Evolutionary conservation across 306 rosid species (phyloP).

Genomic region (Notholithocarpus densiflorus): DNA sequence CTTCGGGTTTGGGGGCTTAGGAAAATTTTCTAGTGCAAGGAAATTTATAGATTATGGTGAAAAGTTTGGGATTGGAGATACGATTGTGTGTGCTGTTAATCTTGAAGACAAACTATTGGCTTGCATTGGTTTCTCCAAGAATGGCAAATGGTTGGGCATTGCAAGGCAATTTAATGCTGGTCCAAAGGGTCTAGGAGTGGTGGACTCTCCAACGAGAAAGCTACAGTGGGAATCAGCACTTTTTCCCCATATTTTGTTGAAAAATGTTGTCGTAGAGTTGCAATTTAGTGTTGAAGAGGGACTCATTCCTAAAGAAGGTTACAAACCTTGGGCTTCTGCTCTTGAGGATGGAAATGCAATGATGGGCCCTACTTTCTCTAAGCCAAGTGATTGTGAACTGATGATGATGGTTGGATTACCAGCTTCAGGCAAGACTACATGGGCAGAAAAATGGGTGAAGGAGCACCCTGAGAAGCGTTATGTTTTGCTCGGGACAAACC

Average conservation of each 20-base stretch:
- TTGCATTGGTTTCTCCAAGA: constrained; percentile 54
- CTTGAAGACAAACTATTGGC: constrained; percentile 50
- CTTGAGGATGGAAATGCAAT: constrained; percentile 35
- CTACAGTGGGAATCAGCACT: constrained; percentile 35
- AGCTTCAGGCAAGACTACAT: constrained; percentile 62
- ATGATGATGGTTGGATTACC: constrained; percentile 63
- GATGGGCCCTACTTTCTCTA: constrained; percentile 38
- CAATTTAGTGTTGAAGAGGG: constrained; percentile 63
- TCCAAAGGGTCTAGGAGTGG: constrained; percentile 37
- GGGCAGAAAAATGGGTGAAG: constrained; percentile 58
- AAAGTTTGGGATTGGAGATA: constrained; percentile 54
- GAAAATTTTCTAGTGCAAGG: constrained; percentile 36
- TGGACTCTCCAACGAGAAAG: constrained; percentile 17
- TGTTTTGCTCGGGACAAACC: constrained; percentile 56
- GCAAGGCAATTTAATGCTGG: constrained; percentile 38
- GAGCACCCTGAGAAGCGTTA: constrained; percentile 53
- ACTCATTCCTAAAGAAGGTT: constrained; percentile 41
- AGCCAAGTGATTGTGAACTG: constrained; percentile 45
- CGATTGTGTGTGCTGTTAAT: constrained; percentile 45
- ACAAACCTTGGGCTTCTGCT: constrained; percentile 50
- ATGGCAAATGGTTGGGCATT: constrained; percentile 51
- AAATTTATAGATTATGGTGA: constrained; percentile 43
- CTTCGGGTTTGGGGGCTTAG: constrained; percentile 55
- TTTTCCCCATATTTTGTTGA: constrained; percentile 57
- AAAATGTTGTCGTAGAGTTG: constrained; percentile 52